phyloP scores from a whole-genome alignment of 495 filamentous ascomycete genomes.

The Penicillium riverlandense region DNA sequence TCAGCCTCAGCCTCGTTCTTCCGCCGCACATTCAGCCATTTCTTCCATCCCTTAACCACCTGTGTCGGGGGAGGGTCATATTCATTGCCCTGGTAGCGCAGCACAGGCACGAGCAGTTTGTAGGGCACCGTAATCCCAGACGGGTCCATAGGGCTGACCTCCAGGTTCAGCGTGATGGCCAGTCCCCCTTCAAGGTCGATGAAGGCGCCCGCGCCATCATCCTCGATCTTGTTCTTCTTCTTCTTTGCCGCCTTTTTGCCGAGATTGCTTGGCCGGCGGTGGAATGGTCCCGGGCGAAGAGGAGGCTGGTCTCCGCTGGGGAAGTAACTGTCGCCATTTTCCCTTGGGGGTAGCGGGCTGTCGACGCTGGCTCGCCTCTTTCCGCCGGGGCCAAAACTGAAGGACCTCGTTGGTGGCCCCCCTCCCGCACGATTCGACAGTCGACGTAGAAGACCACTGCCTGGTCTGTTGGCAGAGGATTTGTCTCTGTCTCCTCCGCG shows the following conservation, averaged over 20 bases:
- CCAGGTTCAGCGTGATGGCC: slow-evolving; percentile 78
- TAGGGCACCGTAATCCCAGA: slow-evolving; percentile 86
- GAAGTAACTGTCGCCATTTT: slow-evolving; percentile 36
- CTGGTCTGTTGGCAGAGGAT: slow-evolving; percentile 21
- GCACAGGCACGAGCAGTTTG: slow-evolving; percentile 71
- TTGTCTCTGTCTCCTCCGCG: slow-evolving; percentile 25
- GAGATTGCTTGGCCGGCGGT: slow-evolving; percentile 65
- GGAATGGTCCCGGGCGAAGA: slow-evolving; percentile 48
- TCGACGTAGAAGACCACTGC: slow-evolving; percentile 48
- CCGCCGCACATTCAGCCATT: slow-evolving; percentile 27
- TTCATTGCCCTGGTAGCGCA: slow-evolving; percentile 47
- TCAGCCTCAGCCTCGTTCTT: slow-evolving; percentile 18
- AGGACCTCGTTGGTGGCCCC: slow-evolving; percentile 30
- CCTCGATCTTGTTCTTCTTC: slow-evolving; percentile 30
- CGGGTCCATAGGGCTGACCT: slow-evolving; percentile 77
- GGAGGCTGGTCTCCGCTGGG: slow-evolving; percentile 14
- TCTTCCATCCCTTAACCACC: slow-evolving; percentile 37
- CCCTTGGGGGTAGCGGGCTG: slow-evolving; percentile 22
- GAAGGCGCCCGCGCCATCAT: slow-evolving; percentile 32
- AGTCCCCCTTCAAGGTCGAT: slow-evolving; percentile 72
- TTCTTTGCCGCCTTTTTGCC: slow-evolving; percentile 48
- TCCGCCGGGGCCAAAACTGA: slow-evolving; percentile 29
- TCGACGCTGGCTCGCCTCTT: slow-evolving; percentile 35
- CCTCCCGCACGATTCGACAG: slow-evolving; percentile 37
- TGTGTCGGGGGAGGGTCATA: slow-evolving; percentile 33